Conservation (phyloP, 129 eudicot genomes). For the Logfia minima region DNA sequence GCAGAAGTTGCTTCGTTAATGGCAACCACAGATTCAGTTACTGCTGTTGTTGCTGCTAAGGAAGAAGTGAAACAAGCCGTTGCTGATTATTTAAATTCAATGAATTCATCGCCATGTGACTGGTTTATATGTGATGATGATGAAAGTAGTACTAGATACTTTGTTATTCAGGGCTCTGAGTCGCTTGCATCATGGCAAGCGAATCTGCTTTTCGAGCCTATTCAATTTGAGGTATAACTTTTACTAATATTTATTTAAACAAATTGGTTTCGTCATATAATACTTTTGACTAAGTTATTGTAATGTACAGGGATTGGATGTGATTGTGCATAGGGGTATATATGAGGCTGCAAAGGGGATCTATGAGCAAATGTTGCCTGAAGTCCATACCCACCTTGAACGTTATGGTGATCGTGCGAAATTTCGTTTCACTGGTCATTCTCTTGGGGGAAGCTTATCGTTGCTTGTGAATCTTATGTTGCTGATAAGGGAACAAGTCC, state of each 20-base stretch:
- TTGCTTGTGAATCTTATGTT: conserved; percentile 86
- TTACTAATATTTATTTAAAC: background rate
- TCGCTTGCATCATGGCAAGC: conserved; percentile 98
- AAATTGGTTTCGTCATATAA: background rate
- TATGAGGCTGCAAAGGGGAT: conserved; percentile 99
- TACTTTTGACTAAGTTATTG: background rate
- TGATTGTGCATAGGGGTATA: conserved; percentile 90
- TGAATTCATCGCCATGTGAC: conserved; percentile 78
- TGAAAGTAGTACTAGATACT: conserved; percentile 61
- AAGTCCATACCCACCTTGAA: conserved; percentile 56
- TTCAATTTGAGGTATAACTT: conserved; percentile 70
- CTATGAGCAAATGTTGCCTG: conserved; percentile 91
- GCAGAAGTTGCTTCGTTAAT: conserved; percentile 73
- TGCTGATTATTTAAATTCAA: conserved; percentile 85
- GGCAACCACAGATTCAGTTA: conserved; percentile 90
- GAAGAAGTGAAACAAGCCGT: conserved; percentile 99
- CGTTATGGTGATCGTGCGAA: conserved; percentile 59
- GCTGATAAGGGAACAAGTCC: conserved; percentile 67
- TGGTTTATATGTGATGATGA: conserved; percentile 93
- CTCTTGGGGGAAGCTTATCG: conserved; percentile 97
- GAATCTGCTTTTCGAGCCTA: conserved; percentile 88
- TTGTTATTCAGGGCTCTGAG: conserved; percentile 95
- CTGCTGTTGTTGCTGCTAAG: conserved; percentile 94
- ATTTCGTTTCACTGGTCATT: conserved; percentile 95
- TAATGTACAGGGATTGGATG: conserved; percentile 64